A percentile compares a stretch with the other conserved stretches of the same genome.
Evolutionary conservation across 495 filamentous ascomycete genomes (phyloP).

Genomic region (Trichocladium uniseriatum): DNA sequence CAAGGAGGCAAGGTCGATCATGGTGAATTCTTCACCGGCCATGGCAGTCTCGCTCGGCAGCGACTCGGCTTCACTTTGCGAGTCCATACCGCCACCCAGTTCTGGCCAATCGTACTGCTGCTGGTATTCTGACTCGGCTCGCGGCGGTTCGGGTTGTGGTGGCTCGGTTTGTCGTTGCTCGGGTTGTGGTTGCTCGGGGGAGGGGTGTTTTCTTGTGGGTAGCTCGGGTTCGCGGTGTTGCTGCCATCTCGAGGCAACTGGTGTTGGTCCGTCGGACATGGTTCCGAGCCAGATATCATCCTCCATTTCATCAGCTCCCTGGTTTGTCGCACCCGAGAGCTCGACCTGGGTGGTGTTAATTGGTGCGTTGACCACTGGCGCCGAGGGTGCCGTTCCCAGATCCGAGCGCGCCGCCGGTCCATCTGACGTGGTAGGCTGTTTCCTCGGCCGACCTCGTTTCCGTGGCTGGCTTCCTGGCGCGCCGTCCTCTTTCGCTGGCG

Average conservation of each 20-base stretch:
- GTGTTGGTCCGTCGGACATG: constrained; percentile 20
- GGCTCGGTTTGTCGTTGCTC: too few species aligned
- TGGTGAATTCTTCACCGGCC: constrained; percentile 41
- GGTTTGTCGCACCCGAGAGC: background rate
- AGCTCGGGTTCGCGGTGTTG: background rate
- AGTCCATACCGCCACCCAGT: constrained; percentile 13
- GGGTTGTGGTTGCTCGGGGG: background rate
- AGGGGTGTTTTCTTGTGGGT: background rate
- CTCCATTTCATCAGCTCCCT: constrained; percentile 10
- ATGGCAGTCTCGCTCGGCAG: constrained; percentile 25
- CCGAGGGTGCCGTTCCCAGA: constrained; percentile 12
- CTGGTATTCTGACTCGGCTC: constrained; percentile 11
- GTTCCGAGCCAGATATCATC: constrained; percentile 31
- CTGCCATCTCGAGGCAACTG: constrained; percentile 10
- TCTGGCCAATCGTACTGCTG: constrained; percentile 13
- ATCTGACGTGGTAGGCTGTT: constrained; percentile 10
- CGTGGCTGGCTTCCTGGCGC: constrained; percentile 14
- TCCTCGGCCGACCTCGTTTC: constrained; percentile 27
- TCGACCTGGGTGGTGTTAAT: constrained; percentile 7
- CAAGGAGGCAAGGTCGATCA: constrained; percentile 39
- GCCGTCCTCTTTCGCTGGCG: constrained; percentile 16
- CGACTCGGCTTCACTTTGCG: constrained; percentile 20
- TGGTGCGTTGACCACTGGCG: constrained; percentile 12
- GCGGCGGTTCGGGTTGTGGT: constrained; percentile 5
- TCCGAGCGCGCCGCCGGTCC: constrained; percentile 9